Base-by-base conservation (phyloP, 2,329 filamentous ascomycete species). In the Sporothrix curviconia region DNA sequence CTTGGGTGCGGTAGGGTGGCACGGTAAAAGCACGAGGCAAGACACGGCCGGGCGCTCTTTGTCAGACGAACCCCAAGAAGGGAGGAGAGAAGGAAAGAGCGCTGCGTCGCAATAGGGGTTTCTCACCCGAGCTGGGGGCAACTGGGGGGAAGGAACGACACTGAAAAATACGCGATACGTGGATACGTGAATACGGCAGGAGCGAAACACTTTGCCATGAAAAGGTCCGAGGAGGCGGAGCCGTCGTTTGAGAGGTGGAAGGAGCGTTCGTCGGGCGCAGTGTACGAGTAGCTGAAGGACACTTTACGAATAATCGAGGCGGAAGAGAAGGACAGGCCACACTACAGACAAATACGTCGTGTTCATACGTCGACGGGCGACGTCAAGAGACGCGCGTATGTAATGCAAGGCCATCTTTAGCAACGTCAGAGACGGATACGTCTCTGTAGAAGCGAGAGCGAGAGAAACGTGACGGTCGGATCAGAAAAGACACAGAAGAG, bases 311-410 rank as follows among this genome's bases (percentile, higher is more conserved):
- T n/a, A n/a, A n/a, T n/a, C n/a, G n/a, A n/a, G 15, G 7, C 7
- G 14, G 40, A 44, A 44, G 22, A 44, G n/a, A 6, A 15, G 19
- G 15, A 15, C 12, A 19, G 7, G 9, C 22, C 30, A 14, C 34
- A 15, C 12, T 15, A 14, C 8, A 30, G 28, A 44, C 12, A 14
- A 44, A 9, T 25, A 25, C 42, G 22, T 25, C 28, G 24, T 28
- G 25, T 30, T 19, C 42, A 24, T 24, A 34, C 32, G 46, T 50
- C 47, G 32, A 4, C 19, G 19, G 47, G 36, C 47, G 47, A 36
- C 47, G 47, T 50, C 47, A 50, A 37, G 32, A 49, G 47, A 37
- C 47, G 47, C 47, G 47, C 22, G 47, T 50, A 22, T n/a, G n/a
- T n/a, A n/a, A n/a, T n/a, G n/a, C n/a, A n/a, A n/a, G n/a, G n/a